Evolutionary conservation across 2,329 filamentous ascomycete genomes (phyloP), one percentile per base, ranked within the genome.

Genomic region (Botrytis deweyae): DNA sequence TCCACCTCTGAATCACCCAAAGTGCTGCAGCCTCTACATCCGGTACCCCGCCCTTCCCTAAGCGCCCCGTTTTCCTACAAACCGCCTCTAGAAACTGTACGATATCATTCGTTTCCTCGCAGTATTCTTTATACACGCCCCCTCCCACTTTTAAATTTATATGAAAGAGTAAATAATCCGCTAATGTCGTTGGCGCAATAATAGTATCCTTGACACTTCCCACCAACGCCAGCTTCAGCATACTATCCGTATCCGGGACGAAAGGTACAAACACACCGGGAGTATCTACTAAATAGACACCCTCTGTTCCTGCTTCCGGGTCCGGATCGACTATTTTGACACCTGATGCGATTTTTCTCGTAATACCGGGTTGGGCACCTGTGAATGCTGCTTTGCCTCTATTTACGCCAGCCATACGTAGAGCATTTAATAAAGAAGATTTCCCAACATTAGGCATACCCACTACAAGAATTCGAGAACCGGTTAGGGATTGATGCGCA

Each of bases 371-470:
- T 80, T 98, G 91, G 18, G 92, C 90, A 16, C 96, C 96, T 1
- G 95, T 98, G 76, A 86, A 87, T 55, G 95, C 93, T 1, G 90
- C 95, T 81, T 95, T 97, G 33, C 87, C 86, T 67, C 81, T 80
- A 70, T 86, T 83, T 77, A 93, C 87, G 59, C 94, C 93, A 29
- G 87, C 85, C 59, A 86, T 88, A 33, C 96, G 91, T 67, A 98
- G 87, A 25, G 91, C 89, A 82, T 99, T 99, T 61, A 99, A 89
- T n/a, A 99, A 86, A 1, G 95, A 94, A 65, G 93, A 97, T 84
- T 99, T 99, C 52, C 96, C 96, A 0, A 97, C 93, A 81, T 99
- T 99, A 52, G 96, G 96, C 95, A 99, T 98, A 72, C 96, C 96
- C 22, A 98, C 95, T 0, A 98, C 89, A 82, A 99, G 88, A 73